These are phyloP conservation scores for Coemansia sp. DNA, from an alignment of 192 early-diverging fungal genomes.

Conservation along the genomic window DNA sequence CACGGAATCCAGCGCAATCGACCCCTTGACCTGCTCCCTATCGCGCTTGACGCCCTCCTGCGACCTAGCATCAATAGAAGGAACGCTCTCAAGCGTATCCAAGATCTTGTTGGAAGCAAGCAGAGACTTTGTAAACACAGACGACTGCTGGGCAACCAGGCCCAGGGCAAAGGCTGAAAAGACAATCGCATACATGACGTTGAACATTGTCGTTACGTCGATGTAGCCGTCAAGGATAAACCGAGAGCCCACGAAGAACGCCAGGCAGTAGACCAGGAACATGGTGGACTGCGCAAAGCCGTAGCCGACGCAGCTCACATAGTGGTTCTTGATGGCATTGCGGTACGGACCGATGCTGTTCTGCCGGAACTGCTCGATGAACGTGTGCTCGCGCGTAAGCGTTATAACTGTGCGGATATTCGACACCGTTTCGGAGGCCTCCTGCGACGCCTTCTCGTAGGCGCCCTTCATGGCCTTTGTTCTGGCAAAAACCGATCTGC, in stretches of 20 bases:
- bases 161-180: constrained; percentile 66
- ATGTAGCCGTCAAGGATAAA: constrained; percentile 56
- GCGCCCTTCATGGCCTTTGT: constrained; percentile 63
- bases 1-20: constrained; percentile 23
- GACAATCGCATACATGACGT: constrained; percentile 75
- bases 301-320: constrained; percentile 67
- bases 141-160: constrained; percentile 65
- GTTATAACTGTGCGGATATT: constrained; percentile 85
- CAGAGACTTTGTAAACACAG: constrained; percentile 75
- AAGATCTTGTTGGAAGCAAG: constrained; percentile 71
- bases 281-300: constrained; percentile 69
- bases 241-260: constrained; percentile 70
- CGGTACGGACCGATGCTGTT: constrained; percentile 68
- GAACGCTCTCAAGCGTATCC: constrained; percentile 65
- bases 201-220: constrained; percentile 56
- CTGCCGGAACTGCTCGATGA: constrained; percentile 62
- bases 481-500: constrained; percentile 40
- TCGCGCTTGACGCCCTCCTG: constrained; percentile 40
- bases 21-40: constrained; percentile 22
- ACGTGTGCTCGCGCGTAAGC: constrained; percentile 68
- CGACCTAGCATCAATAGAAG: constrained; percentile 58
- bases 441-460: constrained; percentile 75
- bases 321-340: constrained; percentile 61
- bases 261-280: constrained; percentile 71
- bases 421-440: constrained; percentile 79